These are phyloP conservation scores for Colletotrichum falcatum DNA, from an alignment of 2,329 filamentous ascomycete genomes.

Conservation along the genomic window DNA sequence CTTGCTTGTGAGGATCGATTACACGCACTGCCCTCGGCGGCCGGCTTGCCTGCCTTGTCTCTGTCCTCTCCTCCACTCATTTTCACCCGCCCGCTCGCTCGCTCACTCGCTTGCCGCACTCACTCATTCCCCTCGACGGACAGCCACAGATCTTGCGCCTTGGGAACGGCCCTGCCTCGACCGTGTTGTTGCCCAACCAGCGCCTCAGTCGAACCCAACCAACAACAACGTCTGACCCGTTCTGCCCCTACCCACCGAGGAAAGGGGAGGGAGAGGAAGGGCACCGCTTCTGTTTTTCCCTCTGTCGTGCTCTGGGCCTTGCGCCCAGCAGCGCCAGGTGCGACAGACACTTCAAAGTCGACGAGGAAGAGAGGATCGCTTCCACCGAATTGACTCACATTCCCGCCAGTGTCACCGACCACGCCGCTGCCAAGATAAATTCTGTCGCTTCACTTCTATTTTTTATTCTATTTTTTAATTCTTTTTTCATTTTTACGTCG, in stretches of 20 bases:
- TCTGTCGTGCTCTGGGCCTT: slow-evolving; percentile 37
- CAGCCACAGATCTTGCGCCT: slow-evolving; percentile 9
- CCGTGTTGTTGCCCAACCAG: slow-evolving; percentile 29
- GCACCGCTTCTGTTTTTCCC: slow-evolving; percentile 13
- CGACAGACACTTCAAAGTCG: slow-evolving; percentile 14
- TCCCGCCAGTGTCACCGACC: slow-evolving; percentile 23
- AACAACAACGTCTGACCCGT: slow-evolving; percentile 5
- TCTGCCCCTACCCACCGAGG: slow-evolving; percentile 4
- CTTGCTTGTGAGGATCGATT: slow-evolving; percentile 16
- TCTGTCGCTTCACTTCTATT: background rate
- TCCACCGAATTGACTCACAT: slow-evolving; percentile 36
- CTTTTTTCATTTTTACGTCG: no score
- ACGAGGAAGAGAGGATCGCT: slow-evolving; percentile 9
- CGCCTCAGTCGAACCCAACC: slow-evolving; percentile 14
- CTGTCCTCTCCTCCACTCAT: background rate
- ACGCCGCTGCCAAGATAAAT: slow-evolving; percentile 5
- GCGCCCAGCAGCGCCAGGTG: slow-evolving; percentile 37
- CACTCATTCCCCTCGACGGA: background rate
- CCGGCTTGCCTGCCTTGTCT: background rate
- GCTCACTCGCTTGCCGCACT: background rate
- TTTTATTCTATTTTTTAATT: no score
- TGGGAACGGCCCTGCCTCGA: slow-evolving; percentile 19
- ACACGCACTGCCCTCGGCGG: background rate
- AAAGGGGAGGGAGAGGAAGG: background rate
- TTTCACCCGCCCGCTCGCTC: background rate